These are phyloP conservation scores for Elaeagnus macrophylla DNA, from an alignment of 306 rosid species.

Conservation along the genomic window DNA sequence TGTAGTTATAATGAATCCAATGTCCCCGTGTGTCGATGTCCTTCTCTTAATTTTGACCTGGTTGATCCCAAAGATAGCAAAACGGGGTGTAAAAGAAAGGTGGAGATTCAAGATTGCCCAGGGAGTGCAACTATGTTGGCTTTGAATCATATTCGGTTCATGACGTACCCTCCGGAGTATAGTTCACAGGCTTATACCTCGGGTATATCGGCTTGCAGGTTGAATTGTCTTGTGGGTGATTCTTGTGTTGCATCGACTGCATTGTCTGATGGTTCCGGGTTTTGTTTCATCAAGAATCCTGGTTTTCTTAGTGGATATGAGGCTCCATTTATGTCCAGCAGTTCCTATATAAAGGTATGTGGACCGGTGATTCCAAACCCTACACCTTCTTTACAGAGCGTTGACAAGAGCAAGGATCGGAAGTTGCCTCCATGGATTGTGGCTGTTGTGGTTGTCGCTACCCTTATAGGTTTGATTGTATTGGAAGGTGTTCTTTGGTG, in stretches of 20 bases:
- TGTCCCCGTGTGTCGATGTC: conserved; percentile 56
- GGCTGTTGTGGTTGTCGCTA: conserved; percentile 36
- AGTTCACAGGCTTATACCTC: conserved; percentile 29
- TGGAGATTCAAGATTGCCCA: conserved; percentile 35
- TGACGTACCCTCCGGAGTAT: conserved; percentile 42
- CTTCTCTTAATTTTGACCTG: conserved; percentile 52
- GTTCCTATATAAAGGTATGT: conserved; percentile 55
- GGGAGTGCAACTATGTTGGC: conserved; percentile 35
- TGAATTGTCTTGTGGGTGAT: conserved; percentile 40
- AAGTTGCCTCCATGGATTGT: conserved; percentile 41
- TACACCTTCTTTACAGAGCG: conserved; percentile 14
- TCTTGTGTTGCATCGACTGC: conserved; percentile 60
- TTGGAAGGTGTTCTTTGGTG: conserved; percentile 68
- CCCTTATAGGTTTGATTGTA: conserved; percentile 41
- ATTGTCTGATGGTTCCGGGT: conserved; percentile 54
- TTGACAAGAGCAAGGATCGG: conserved; percentile 19
- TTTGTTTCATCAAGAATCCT: conserved; percentile 39
- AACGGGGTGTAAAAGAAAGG: conserved; percentile 55
- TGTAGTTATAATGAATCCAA: conserved; percentile 49
- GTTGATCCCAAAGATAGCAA: conserved; percentile 44
- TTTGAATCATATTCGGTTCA: conserved; percentile 34
- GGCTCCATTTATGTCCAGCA: conserved; percentile 42
- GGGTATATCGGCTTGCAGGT: conserved; percentile 45
- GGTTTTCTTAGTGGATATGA: conserved; percentile 42
- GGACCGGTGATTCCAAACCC: conserved; percentile 35